Conservation (phyloP, 1,284 basidiomycete species). For the Leccinum angustisporum region DNA sequence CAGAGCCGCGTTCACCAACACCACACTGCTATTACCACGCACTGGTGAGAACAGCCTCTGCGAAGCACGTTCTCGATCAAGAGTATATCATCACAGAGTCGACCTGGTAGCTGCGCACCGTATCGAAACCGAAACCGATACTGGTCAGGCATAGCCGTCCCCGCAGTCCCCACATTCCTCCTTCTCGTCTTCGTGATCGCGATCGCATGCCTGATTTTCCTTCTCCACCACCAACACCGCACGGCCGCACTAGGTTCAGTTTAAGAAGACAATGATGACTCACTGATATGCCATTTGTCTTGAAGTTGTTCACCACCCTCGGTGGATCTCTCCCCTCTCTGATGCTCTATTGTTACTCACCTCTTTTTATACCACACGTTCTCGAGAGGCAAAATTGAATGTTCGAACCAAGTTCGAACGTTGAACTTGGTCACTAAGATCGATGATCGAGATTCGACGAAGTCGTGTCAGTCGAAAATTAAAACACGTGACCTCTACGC, state of each 20-base stretch:
- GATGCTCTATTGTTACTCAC: neutral
- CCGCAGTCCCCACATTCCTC: neutral
- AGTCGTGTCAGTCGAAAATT: conserved; percentile 2
- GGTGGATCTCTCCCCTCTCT: neutral
- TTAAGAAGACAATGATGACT: neutral
- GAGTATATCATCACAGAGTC: neutral
- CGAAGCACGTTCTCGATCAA: neutral
- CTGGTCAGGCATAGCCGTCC: neutral
- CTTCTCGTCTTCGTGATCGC: neutral
- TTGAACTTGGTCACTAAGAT: no score
- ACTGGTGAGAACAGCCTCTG: neutral
- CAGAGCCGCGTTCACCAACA: neutral
- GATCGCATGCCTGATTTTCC: neutral
- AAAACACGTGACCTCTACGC: conserved; percentile 21
- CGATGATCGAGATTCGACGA: no score
- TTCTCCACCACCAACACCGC: neutral
- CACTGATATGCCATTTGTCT: neutral
- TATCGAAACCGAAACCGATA: neutral
- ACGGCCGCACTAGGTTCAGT: neutral
- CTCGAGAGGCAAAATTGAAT: neutral
- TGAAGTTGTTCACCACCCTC: neutral
- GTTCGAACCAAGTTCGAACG: neutral
- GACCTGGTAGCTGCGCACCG: neutral
- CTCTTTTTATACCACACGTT: neutral
- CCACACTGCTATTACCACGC: neutral